Evolutionary conservation across 2,329 filamentous ascomycete genomes (phyloP), one percentile per base, ranked within the genome.

Genomic region (Pseudogymnoascus destructans): DNA sequence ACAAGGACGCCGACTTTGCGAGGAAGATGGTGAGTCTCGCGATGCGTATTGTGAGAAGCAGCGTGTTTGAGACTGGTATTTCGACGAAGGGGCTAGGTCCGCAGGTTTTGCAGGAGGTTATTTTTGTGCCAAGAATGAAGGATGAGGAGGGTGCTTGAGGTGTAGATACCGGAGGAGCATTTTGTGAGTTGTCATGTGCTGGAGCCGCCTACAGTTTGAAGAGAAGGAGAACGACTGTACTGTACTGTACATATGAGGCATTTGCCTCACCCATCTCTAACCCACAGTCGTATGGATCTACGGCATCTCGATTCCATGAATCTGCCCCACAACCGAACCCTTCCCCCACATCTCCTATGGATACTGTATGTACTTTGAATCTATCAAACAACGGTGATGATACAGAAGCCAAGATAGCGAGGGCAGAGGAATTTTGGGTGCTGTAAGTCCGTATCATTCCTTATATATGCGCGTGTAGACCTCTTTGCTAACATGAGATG

Each of bases 381-480:
- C 15, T 66, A 57, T 63, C 59, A 15, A 64, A 66, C 33, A 55
- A 58, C 52, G 59, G 55, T 59, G 46, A 64, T 15, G 38, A 58
- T 11, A 61, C 57, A 17, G 58, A 62, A 57, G 59, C 30, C 23
- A 65, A 64, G 40, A 65, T 64, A 25, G 19, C 54, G 33, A 49
- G n/a, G 59, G 60, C 64, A 25, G 56, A 60, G 52, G 21, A 61
- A 56, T 60, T 52, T 55, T 64, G 35, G 63, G 42, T 42, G 42
- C 11, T 58, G 59, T 64, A 59, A 61, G 59, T 64, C 25, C 49
- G 54, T 58, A 11, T 40, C 57, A 11, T 57, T 15, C 19, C 55
- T 38, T 17, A 17, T n/a, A 2, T 15, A 38, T 38, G 35, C 8
- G n/a, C 2, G 8, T 10, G n/a, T 15, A 38, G 7, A 17, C 35